Evolutionary conservation across 2,329 filamentous ascomycete genomes (phyloP), one percentile per base, ranked within the genome.

Genomic region (Aspergillus uvarum): DNA sequence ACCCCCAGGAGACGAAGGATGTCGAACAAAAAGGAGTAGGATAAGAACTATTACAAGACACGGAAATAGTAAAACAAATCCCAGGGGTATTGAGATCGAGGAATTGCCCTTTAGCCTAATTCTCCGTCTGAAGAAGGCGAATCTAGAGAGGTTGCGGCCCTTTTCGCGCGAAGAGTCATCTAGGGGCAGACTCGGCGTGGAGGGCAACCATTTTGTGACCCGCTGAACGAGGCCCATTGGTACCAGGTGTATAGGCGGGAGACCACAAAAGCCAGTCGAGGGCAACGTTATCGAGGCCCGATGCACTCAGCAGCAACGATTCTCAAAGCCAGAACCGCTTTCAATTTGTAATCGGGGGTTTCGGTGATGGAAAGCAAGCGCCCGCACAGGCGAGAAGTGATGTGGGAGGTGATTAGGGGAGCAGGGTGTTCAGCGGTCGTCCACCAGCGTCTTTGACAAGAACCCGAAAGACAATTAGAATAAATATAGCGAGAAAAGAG

Each of bases 91-190:
- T 54, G 94, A 96, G 76, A 97, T 87, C 72, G 89, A 90, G 58
- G 93, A 97, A 78, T 96, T 96, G 70, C 92, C 91, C 79, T 88
- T 90, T 80, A 99, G 81, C 68, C 93, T 88, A 81, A 99, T 86
- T 54, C 94, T 91, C 72, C 91, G 86, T 68, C 88, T 85, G 76
- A 98, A 91, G 77, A 97, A 96, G 63, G 90, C 89, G 70, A 96
- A 81, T 70, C 82, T 81, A 19, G 84, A 80, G 55, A 72, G 67
- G 56, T 67, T 68, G 64, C 69, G 68, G 61, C 74, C 73, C 73
- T 82, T 76, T 67, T 78, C 77, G 66, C 75, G 69, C 64, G 79
- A 76, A 53, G 68, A 72, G 64, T 82, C 80, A 63, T 82, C 81
- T 53, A 81, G 63, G 31, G 81, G 78, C 58, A 80, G 70, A 60